Percentiles rank a stretch among this genome's conserved stretches.
These are phyloP conservation scores for Exophiala viscosa DNA, from an alignment of 2,329 filamentous ascomycete species.

Conservation along the genomic window DNA sequence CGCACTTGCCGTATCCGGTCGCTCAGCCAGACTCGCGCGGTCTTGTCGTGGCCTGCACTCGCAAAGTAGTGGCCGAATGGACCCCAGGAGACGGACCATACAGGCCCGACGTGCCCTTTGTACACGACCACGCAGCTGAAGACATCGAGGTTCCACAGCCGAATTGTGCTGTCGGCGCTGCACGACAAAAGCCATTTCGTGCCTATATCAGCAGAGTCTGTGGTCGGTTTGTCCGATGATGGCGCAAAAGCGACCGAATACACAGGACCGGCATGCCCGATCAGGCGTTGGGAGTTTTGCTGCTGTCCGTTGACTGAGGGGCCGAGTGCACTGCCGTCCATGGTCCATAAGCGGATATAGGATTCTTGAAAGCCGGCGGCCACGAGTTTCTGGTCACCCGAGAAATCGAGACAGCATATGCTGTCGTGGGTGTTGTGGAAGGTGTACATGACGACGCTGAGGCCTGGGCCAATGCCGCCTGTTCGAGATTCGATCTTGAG, in stretches of 20 bases:
- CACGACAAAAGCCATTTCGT: slow-evolving; percentile 79
- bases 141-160: slow-evolving; percentile 87
- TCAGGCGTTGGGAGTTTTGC: slow-evolving; percentile 68
- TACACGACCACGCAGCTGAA: slow-evolving; percentile 94
- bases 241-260: slow-evolving; percentile 89
- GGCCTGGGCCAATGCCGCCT: slow-evolving; percentile 73
- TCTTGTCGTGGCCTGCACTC: slow-evolving; percentile 82
- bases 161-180: slow-evolving; percentile 81
- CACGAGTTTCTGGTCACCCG: slow-evolving; percentile 80
- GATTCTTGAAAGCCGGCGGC: slow-evolving; percentile 89
- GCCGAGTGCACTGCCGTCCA: slow-evolving; percentile 77
- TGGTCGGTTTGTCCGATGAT: slow-evolving; percentile 50
- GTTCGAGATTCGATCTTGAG: slow-evolving; percentile 83
- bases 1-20: slow-evolving; percentile 87
- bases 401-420: slow-evolving; percentile 92
- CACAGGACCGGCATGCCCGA: slow-evolving; percentile 86
- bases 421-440: slow-evolving; percentile 96
- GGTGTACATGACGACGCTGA: slow-evolving; percentile 95
- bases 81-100: slow-evolving; percentile 84
- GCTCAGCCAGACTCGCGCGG: slow-evolving; percentile 84
- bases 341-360: slow-evolving; percentile 90
- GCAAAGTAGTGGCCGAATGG: slow-evolving; percentile 95
- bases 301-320: slow-evolving; percentile 63
- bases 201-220: slow-evolving; percentile 48
- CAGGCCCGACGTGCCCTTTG: slow-evolving; percentile 84